A percentile compares a stretch with the other conserved stretches of the same genome.
Conservation (phyloP, 345 rosid species). For the Toxicodendron radicans region DNA sequence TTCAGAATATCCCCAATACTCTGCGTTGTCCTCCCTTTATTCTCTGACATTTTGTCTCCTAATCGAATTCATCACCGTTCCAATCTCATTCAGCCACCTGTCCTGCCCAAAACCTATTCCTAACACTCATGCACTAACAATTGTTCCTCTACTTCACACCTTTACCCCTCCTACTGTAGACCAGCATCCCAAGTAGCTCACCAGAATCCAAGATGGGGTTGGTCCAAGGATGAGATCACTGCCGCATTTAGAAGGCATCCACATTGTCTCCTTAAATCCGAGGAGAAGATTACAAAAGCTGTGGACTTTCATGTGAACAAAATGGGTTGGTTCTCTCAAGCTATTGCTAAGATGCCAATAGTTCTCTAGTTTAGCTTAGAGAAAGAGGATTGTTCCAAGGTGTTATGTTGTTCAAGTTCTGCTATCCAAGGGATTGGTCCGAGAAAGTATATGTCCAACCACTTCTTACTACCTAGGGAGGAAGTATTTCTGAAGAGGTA, state of each 20-base stretch:
- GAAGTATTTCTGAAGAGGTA: neutral
- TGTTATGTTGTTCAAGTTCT: conserved; percentile 20
- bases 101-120: no score
- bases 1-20: no score
- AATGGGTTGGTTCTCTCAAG: conserved; percentile 25
- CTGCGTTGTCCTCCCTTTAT: no score
- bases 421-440: conserved; percentile 24
- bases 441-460: neutral
- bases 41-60: no score
- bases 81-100: no score
- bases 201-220: no score
- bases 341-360: conserved; percentile 7
- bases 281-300: conserved; percentile 20
- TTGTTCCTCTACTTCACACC: no score
- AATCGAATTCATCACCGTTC: no score
- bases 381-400: conserved; percentile 38
- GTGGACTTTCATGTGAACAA: conserved; percentile 31
- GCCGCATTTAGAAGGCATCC: conserved; percentile 30
- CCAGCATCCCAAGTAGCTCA: no score
- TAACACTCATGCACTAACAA: no score
- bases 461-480: neutral
- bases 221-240: conserved; percentile 24
- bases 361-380: conserved; percentile 24
- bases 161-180: no score
- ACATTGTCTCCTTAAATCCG: conserved; percentile 21